These are phyloP conservation scores for Stagonosporopsis vannaccii DNA, from an alignment of 2,329 filamentous ascomycete genomes.

Conservation along the genomic window DNA sequence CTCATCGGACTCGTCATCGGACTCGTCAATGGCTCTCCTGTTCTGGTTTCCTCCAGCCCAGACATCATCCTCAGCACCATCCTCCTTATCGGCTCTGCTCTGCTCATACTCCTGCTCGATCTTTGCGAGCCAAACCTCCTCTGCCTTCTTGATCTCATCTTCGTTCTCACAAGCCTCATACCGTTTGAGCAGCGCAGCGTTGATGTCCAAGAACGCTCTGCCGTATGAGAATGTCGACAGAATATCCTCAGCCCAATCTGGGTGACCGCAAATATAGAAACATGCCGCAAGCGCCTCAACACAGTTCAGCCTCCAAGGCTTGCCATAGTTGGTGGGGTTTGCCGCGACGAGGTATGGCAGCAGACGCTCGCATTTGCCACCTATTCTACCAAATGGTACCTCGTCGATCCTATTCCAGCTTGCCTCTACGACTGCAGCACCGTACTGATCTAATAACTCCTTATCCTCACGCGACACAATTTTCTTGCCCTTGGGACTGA, in stretches of 20 bases:
- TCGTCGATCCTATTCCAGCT: conserved; percentile 94
- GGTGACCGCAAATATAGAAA: conserved; percentile 90
- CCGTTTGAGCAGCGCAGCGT: conserved; percentile 77
- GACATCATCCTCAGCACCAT: conserved; percentile 69
- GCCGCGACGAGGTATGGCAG: conserved; percentile 95
- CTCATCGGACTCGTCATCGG: conserved; percentile 59
- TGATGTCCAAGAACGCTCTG: conserved; percentile 87
- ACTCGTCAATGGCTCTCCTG: conserved; percentile 58
- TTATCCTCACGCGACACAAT: conserved; percentile 84
- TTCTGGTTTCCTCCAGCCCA: conserved; percentile 95
- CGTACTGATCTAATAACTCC: conserved; percentile 82
- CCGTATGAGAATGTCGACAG: conserved; percentile 89
- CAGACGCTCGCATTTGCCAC: conserved; percentile 84
- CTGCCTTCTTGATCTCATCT: conserved; percentile 80
- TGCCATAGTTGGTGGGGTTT: conserved; percentile 96
- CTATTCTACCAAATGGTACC: conserved; percentile 89
- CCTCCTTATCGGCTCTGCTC: conserved; percentile 71
- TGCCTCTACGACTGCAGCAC: conserved; percentile 95
- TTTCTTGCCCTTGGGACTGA: conserved; percentile 92
- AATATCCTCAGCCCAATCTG: conserved; percentile 88
- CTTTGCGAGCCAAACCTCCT: conserved; percentile 87
- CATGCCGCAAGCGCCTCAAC: conserved; percentile 92
- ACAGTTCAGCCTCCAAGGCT: conserved; percentile 93
- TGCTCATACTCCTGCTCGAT: conserved; percentile 89
- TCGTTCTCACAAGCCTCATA: conserved; percentile 87